Conservation (phyloP, 345 rosid genomes). For the Boechera divaricarpa region DNA sequence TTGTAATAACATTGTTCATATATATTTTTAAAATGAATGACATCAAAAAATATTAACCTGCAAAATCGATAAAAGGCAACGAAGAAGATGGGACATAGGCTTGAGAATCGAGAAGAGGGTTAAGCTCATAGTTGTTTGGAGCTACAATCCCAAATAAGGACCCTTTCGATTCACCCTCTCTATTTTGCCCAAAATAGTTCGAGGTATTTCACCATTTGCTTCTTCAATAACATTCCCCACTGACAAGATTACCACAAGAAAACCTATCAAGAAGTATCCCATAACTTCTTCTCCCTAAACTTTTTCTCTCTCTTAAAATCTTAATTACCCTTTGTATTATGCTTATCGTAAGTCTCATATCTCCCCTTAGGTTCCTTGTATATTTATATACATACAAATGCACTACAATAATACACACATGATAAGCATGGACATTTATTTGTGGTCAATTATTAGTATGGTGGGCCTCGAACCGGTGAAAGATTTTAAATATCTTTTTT, state of each 20-base stretch:
- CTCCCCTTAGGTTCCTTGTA: slow-evolving; percentile 11
- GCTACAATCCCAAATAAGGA: slow-evolving; percentile 66
- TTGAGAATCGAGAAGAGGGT: slow-evolving; percentile 68
- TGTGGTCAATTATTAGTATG: slow-evolving; percentile 3
- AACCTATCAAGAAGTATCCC: slow-evolving; percentile 26
- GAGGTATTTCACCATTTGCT: slow-evolving; percentile 47
- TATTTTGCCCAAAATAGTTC: slow-evolving; percentile 37
- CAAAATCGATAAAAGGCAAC: slow-evolving; percentile 59
- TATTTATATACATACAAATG: slow-evolving; percentile 23
- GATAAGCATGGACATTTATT: background rate
- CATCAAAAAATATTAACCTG: slow-evolving; percentile 46
- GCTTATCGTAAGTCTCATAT: slow-evolving; percentile 18
- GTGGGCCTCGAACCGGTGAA: background rate
- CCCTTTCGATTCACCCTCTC: slow-evolving; percentile 52
- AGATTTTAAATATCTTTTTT: background rate
- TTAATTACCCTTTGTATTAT: background rate
- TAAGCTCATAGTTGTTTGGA: slow-evolving; percentile 79
- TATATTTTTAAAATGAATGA: background rate
- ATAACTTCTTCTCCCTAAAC: slow-evolving; percentile 25
- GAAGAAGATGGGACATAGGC: slow-evolving; percentile 50
- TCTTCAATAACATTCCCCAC: slow-evolving; percentile 33
- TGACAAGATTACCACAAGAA: slow-evolving; percentile 37
- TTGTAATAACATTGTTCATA: background rate
- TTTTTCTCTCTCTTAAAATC: background rate
- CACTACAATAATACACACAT: background rate